Evolutionary conservation across 192 early-diverging fungal species (phyloP), one percentile per base, ranked within the genome.

Genomic region (Backusella tarrabulga): DNA sequence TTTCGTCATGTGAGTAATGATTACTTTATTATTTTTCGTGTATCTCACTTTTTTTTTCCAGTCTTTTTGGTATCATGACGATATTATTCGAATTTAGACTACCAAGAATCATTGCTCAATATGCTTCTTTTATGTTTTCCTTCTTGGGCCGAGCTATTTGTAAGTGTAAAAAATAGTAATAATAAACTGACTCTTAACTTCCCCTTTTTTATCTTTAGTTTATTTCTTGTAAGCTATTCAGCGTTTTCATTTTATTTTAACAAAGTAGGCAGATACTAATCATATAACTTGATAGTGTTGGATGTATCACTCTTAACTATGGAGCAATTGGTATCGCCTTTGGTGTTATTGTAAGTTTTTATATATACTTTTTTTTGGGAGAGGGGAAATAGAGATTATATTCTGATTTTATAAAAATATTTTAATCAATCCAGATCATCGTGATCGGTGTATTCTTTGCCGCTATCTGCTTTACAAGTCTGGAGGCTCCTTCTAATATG

Each of bases 111-210:
- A 63, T 79, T 26, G 67, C 76, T 19, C 78, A 83, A 19, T 54
- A 76, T 68, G 82, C 76, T 40, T 83, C 82, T 7, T 83, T 77
- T 19, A 83, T 83, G 82, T 83, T 83, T 67, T 80, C 78, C 11
- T 83, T 83, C 67, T 35, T 83, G 2, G 82, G 82, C n/a, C 78
- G 82, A 38, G 82, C 78, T 44, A 68, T 80, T 3, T 83, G 78
- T 82, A 78, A 82, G 81, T 68, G 0, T 11, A 71, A 3, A 52
- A 23, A 63, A 29, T 60, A 63, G 3, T 44, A 63, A 12, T 29
- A 26, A 12, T 29, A 63, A 63, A 63, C 23, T 63, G 9, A 63
- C 46, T 17, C 19, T 50, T n/a, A 19, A 14, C 14, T 14, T 44
- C 12, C 14, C 1, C 14, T 71, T 71, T 29, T 32, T 26, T 44